Evolutionary conservation across 257 asterid species (phyloP).

Genomic region (Anisodus tanguticus): DNA sequence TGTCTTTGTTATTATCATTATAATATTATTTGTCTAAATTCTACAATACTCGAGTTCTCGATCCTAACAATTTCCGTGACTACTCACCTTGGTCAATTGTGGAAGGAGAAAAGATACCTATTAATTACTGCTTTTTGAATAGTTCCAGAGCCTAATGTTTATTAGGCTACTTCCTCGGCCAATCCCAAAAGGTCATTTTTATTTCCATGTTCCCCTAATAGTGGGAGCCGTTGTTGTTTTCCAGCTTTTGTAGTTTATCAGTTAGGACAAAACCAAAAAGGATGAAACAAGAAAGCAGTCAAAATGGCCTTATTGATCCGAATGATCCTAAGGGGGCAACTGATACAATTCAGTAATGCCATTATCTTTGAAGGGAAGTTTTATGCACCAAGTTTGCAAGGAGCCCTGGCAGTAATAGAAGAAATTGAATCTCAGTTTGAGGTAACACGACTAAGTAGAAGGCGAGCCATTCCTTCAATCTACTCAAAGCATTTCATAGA

Average conservation of each 20-base stretch:
- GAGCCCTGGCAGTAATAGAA: conserved; percentile 41
- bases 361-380: conserved; percentile 37
- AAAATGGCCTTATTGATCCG: conserved; percentile 32
- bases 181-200: not conserved
- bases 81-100: conserved; percentile 22
- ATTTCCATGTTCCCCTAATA: not conserved
- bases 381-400: conserved; percentile 45
- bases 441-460: conserved; percentile 36
- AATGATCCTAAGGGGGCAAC: conserved; percentile 30
- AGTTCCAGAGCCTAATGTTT: not conserved
- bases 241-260: conserved; percentile 35
- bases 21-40: too few relatives aligned
- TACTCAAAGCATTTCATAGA: conserved; percentile 40
- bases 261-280: not conserved
- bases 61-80: conserved; percentile 20
- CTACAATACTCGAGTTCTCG: too few relatives aligned
- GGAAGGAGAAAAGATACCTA: not conserved
- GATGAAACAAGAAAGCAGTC: conserved; percentile 34
- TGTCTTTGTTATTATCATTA: too few relatives aligned
- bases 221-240: conserved; percentile 29
- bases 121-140: not conserved
- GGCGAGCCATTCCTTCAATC: conserved; percentile 37
- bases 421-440: conserved; percentile 27
- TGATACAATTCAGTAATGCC: conserved; percentile 41
- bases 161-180: not conserved